phyloP scores from a whole-genome alignment of 2,329 filamentous ascomycete genomes.

The Fusarium fujikuroi region DNA sequence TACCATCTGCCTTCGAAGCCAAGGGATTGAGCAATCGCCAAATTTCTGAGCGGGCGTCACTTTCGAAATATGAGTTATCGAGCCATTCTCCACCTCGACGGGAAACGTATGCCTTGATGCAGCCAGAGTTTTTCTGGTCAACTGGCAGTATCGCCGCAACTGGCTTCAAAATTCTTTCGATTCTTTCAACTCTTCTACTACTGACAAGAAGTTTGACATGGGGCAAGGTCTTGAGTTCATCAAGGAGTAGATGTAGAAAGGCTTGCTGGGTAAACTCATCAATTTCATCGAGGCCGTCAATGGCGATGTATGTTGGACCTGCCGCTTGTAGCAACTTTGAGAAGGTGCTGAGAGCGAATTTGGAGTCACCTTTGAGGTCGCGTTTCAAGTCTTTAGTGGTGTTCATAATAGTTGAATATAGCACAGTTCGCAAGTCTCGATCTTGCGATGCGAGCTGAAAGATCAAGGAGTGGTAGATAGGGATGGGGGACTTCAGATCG shows the following conservation, averaged over 20 bases:
- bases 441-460: neutral
- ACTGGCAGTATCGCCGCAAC: neutral
- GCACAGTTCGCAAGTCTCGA: neutral
- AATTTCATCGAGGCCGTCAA: neutral
- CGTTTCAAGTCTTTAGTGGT: neutral
- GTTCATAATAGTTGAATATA: neutral
- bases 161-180: neutral
- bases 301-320: neutral
- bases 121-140: neutral
- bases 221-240: fast-evolving
- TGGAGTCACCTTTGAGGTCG: neutral
- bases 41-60: neutral
- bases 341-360: neutral
- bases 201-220: neutral
- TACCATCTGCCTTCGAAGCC: neutral
- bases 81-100: neutral
- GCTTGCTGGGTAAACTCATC: neutral
- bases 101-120: neutral
- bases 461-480: neutral
- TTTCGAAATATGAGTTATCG: neutral
- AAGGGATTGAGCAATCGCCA: neutral
- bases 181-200: neutral
- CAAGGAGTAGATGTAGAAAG: neutral
- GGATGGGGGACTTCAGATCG: neutral
- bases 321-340: neutral